Base-by-base conservation (phyloP, 495 filamentous ascomycete genomes). In the Entonaema liquescens region DNA sequence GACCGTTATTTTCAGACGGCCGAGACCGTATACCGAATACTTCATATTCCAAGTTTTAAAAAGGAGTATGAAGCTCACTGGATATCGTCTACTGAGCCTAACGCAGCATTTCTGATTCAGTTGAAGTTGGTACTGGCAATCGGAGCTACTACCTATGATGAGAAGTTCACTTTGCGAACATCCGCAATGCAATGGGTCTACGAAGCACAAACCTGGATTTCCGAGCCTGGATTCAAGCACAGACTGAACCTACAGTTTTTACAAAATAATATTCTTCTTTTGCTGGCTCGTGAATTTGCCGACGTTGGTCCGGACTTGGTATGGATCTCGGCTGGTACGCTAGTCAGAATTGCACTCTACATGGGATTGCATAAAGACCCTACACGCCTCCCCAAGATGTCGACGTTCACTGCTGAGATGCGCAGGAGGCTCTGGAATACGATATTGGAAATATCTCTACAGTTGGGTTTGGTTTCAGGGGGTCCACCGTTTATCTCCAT, bases 381-480 rank as follows among this genome's bases (percentile, higher is more conserved):
- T 0, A 75, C 79, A 31, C 66, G 68, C 28, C 71, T 86, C 1
- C 77, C 81, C 4, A 76, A 73, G 25, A 80, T 81, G 67, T 75
- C 83, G 1, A 62, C 67, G 0, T 85, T 90, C 29, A 80, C 82
- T 13, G 83, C 86, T 52, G 90, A 93, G 76, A 86, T 91, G 82
- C 84, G 89, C n/a, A 79, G 90, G 49, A 82, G 90, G 21, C 79
- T 93, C 12, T 92, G 90, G 90, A 85, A 83, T n/a, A 88, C 88
- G 1, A 86, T 89, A 21, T 67, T 90, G 3, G 87, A 90, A 71
- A 62, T 89, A 42, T 72, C 81, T 6, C 60, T 87, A 6, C 85
- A 88, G 52, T 74, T 84, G 2, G 82, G 85, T 15, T 55, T 89
- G 49, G 81, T 80, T 53, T 78, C 84, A 6, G 87, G 87, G 5